phyloP scores from a whole-genome alignment of 1,284 basidiomycete species.

The Malassezia japonica region DNA sequence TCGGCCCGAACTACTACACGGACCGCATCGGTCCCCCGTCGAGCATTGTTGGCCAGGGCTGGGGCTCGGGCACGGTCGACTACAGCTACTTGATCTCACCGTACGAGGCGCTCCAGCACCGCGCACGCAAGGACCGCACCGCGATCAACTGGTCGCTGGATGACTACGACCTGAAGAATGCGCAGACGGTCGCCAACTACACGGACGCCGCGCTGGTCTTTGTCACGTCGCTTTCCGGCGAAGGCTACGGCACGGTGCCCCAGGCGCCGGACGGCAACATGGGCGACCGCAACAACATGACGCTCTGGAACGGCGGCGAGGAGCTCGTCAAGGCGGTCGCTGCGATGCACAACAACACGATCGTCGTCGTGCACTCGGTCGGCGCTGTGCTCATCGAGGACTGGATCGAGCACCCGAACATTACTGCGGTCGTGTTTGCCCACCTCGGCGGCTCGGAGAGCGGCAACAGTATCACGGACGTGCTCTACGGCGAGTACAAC shows the following conservation, averaged over 20 bases:
- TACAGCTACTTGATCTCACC: constrained; percentile 53
- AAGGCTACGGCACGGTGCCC: constrained; percentile 20
- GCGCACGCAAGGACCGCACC: constrained; percentile 55
- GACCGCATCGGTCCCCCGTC: constrained; percentile 55
- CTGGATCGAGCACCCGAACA: constrained; percentile 34
- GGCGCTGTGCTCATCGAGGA: constrained; percentile 32
- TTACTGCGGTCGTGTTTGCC: constrained; percentile 34
- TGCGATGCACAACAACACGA: constrained; percentile 31
- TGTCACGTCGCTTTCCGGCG: constrained; percentile 49
- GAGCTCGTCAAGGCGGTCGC: constrained; percentile 32
- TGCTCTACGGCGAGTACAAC: constrained; percentile 35
- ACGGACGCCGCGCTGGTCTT: constrained; percentile 57
- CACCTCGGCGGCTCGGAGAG: constrained; percentile 32
- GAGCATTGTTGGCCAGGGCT: constrained; percentile 71
- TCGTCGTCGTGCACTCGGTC: constrained; percentile 34
- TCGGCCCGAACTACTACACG: constrained; percentile 64
- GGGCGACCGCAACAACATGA: constrained; percentile 68
- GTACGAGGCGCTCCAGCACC: constrained; percentile 61
- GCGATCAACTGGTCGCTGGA: constrained; percentile 53
- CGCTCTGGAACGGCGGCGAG: constrained; percentile 69
- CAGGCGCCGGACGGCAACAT: constrained; percentile 57
- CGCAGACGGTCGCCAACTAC: constrained; percentile 27
- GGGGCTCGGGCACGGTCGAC: constrained; percentile 57
- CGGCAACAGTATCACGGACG: constrained; percentile 27
- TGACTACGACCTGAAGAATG: constrained; percentile 53